Base-by-base conservation (phyloP, 768 basidiomycete genomes). In the Artomyces pyxidatus region DNA sequence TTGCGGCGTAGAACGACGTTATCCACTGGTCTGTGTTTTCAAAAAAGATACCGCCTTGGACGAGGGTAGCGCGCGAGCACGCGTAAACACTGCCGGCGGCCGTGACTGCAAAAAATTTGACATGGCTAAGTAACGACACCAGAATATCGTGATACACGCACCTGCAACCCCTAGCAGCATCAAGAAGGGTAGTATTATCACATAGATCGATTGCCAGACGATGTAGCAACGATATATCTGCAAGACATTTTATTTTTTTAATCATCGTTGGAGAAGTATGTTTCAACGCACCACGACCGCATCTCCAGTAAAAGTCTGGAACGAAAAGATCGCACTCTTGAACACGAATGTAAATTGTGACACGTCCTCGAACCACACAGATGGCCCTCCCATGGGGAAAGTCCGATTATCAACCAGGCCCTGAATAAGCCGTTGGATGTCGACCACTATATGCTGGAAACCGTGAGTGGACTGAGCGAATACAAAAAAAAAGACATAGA, bases 301-400 rank as follows among this genome's bases (percentile, higher is more conserved):
- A 21, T 67, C 64, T 1, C 65, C 65, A 4, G 66, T 28, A 0
- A 67, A 43, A 3, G 64, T 64, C 37, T 66, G 63, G 23, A 56
- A 46, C 12, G 37, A 38, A 12, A 62, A 66, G 11, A 62, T 49
- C 0, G 38, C 49, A 28, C 59, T 62, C 45, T 63, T 64, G 42
- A 43, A 54, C 47, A 65, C 56, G 35, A 65, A 66, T 6, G 64
- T 62, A 47, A 55, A 58, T 16, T 64, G 54, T 12, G 62, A 54
- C 19, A 54, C 28, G 25, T 63, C 51, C 1, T 55, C 49, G 49
- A 69, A 68, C 40, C 46, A 69, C 0, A 32, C 49, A 3, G 53
- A 9, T 8, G 66, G 56, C 1, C 57, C 59, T 0, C 56, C 61
- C 1, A 58, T 51, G 12, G 50, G 50, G 3, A 22, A 56, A 22